phyloP scores from a whole-genome alignment of 2,329 filamentous ascomycete species.

The Fusarium avenaceum region DNA sequence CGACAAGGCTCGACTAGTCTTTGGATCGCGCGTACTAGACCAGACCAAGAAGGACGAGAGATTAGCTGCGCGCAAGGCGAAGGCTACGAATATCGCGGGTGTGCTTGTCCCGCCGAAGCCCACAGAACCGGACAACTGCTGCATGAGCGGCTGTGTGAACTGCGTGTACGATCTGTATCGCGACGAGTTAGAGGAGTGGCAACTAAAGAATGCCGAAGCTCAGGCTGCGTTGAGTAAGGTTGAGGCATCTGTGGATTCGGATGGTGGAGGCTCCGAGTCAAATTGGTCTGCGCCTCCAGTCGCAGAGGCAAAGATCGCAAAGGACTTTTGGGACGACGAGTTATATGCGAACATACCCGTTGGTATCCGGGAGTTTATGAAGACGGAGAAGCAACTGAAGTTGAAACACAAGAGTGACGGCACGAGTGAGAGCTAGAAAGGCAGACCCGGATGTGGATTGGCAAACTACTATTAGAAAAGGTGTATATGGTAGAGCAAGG shows the following conservation, averaged over 20 bases:
- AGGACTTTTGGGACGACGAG: slow-evolving; percentile 72
- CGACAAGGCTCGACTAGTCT: slow-evolving; percentile 76
- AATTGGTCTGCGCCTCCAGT: slow-evolving; percentile 67
- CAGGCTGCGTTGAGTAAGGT: slow-evolving; percentile 63
- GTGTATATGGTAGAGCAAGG: neutral
- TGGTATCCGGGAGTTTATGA: slow-evolving; percentile 97
- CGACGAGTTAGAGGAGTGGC: slow-evolving; percentile 94
- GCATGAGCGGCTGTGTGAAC: slow-evolving; percentile 98
- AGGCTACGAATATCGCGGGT: slow-evolving; percentile 78
- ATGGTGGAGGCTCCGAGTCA: slow-evolving; percentile 79
- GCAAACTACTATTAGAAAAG: slow-evolving; percentile 2
- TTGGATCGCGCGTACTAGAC: slow-evolving; percentile 82
- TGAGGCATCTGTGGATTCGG: slow-evolving; percentile 78
- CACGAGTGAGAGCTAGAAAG: slow-evolving; percentile 57
- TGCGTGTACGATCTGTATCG: slow-evolving; percentile 95
- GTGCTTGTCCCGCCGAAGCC: slow-evolving; percentile 86
- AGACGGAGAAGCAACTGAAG: slow-evolving; percentile 91
- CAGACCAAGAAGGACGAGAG: slow-evolving; percentile 77
- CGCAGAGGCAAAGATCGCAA: slow-evolving; percentile 58
- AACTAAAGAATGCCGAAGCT: slow-evolving; percentile 73
- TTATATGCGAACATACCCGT: slow-evolving; percentile 87
- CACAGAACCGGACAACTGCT: slow-evolving; percentile 95
- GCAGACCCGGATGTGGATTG: neutral
- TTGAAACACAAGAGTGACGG: slow-evolving; percentile 75
- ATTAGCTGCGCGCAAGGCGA: slow-evolving; percentile 67